Percentiles rank a stretch among this genome's conserved stretches.
Conservation (phyloP, 441 rosid genomes). For the Geranium incanum region DNA sequence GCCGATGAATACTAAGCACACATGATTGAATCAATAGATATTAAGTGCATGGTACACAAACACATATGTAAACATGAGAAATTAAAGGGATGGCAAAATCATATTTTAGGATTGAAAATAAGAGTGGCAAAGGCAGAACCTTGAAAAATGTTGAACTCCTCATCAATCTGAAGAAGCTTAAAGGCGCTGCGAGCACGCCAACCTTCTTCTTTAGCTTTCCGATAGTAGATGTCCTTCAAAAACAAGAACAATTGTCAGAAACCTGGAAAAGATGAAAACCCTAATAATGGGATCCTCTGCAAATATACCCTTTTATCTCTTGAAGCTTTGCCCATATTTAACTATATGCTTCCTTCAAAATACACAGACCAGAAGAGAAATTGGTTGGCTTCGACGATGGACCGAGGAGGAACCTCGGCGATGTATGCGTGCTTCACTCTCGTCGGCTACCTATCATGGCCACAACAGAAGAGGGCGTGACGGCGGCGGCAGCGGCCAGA, state of each 20-base stretch:
- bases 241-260: slow-evolving; percentile 8
- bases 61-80: neutral
- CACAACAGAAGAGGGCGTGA: too few relatives aligned
- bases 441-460: too few relatives aligned
- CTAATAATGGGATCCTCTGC: neutral
- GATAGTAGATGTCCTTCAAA: slow-evolving; percentile 75
- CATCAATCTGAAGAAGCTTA: slow-evolving; percentile 91
- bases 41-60: neutral
- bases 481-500: too few relatives aligned
- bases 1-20: neutral
- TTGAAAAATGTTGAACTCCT: slow-evolving; percentile 83
- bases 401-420: too few relatives aligned
- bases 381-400: too few relatives aligned
- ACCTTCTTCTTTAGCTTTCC: slow-evolving; percentile 99
- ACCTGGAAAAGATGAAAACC: neutral
- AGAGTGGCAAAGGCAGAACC: slow-evolving; percentile 32
- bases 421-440: too few relatives aligned
- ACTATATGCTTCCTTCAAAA: neutral
- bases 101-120: neutral
- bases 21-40: neutral
- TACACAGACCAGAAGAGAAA: neutral
- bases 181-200: slow-evolving; percentile 98
- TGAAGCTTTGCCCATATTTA: slow-evolving; percentile 78
- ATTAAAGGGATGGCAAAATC: neutral
- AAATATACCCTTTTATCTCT: slow-evolving; percentile 73